A percentile compares a stretch with the other conserved stretches of the same genome.
phyloP scores from a whole-genome alignment of 148 eudicot genomes.

The Linanthus parryae region DNA sequence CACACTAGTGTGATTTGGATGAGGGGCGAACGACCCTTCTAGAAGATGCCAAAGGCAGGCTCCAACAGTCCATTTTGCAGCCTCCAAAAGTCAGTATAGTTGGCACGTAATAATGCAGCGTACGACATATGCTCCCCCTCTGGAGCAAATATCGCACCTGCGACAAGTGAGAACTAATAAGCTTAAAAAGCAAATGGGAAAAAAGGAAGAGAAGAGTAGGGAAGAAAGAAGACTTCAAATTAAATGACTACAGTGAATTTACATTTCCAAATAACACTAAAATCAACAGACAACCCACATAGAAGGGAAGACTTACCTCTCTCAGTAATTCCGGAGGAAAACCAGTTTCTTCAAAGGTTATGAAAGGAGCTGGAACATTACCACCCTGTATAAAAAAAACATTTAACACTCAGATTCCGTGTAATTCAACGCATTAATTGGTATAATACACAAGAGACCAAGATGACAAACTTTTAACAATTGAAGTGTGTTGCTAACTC shows the following conservation, averaged over 20 bases:
- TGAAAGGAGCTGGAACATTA: constrained; percentile 91
- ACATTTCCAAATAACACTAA: not conserved
- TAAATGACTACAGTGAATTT: too few species aligned
- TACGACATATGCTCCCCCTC: constrained; percentile 99
- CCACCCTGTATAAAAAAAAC: constrained; percentile 59
- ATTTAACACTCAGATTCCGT: not conserved
- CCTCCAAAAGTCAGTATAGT: constrained; percentile 73
- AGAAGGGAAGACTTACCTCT: constrained; percentile 56
- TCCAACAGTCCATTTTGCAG: constrained; percentile 95
- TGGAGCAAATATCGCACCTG: constrained; percentile 99
- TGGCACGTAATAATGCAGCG: constrained; percentile 87
- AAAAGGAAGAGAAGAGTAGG: constrained; percentile 2
- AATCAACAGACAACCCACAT: not conserved
- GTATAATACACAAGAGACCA: too few species aligned
- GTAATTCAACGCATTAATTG: not conserved
- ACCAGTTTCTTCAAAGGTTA: constrained; percentile 92
- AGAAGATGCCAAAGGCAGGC: constrained; percentile 52
- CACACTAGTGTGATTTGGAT: constrained; percentile 78
- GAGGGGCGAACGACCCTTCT: constrained; percentile 45
- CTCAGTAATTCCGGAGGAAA: constrained; percentile 83
- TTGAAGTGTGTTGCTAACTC: too few species aligned
- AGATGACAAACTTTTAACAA: too few species aligned
- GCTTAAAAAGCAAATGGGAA: constrained; percentile 27
- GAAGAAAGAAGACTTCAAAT: not conserved
- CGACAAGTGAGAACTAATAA: constrained; percentile 68